Base-by-base conservation (phyloP, 805 yeast species). In the Saccharomycodes ludwigii region DNA sequence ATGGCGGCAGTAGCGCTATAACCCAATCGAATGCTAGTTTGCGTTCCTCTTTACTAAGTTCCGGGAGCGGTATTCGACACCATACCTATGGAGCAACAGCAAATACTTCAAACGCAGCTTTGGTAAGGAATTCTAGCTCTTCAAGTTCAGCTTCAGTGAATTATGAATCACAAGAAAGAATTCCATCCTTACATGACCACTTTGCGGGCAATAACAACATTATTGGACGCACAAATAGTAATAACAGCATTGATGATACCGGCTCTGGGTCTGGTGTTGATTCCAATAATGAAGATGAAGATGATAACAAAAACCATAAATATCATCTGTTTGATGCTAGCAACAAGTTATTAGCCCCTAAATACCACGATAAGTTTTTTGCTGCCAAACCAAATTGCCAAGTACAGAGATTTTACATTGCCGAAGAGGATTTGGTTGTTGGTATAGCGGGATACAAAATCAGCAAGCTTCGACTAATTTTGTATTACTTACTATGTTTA, bases 351-450 rank as follows among this genome's bases (percentile, higher is more conserved):
- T 27, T 42, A 9, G 38, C 51, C 22, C 56, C 63, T 1, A 47
- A 47, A 3, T 44, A 51, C 24, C 72, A 67, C 39, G 70, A 68
- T 27, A 58, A 58, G 34, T 58, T 61, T 35, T 71, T 58, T 42
- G 59, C 66, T 3, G 36, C 52, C 6, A 50, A 51, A 4, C 66
- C 80, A 0, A 54, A 41, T 9, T 54, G 65, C 30, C 60, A 59
- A 34, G 67, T 65, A 41, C 99, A 91, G 56, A 66, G 95, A 35
- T 84, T 81, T 53, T 91, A 88, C 53, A 70, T 91, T 39, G 86
- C 95, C 0, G 97, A 91, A 52, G 98, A 91, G 51, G 99, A 91
- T 59, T 61, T 91, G 47, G 88, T 88, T 9, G 71, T 91, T 37
- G 95, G 94, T 39, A 80, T 91, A 39, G 98, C 96, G 0, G 97